phyloP scores from a whole-genome alignment of 78 protist species.

The Cavenderia fasciculata region DNA sequence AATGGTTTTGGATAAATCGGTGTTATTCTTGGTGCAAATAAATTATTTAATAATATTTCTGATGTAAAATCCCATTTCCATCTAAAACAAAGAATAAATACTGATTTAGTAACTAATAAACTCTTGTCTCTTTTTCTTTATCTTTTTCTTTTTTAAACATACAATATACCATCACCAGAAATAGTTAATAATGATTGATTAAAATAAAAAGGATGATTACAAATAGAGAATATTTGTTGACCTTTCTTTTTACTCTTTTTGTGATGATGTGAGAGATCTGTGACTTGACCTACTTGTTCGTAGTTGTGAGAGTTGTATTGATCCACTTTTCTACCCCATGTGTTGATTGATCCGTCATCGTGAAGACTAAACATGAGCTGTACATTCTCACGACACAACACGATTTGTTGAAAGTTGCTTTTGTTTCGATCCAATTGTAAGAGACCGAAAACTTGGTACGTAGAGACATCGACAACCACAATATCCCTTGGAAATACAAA shows the following conservation, averaged over 20 bases:
- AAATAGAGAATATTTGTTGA: slow-evolving; percentile 13
- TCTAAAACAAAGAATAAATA: background rate
- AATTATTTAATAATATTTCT: background rate
- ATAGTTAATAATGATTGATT: slow-evolving; percentile 42
- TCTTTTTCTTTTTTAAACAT: background rate
- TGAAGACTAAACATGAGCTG: slow-evolving; percentile 55
- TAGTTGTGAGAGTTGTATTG: slow-evolving; percentile 23
- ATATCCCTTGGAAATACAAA: slow-evolving; percentile 25
- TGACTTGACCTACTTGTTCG: slow-evolving; percentile 38
- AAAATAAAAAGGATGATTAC: slow-evolving; percentile 30
- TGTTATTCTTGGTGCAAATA: slow-evolving; percentile 28
- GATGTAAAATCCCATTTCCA: slow-evolving; percentile 73
- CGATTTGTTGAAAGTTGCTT: slow-evolving; percentile 7
- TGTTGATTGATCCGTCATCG: background rate
- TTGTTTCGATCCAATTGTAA: slow-evolving; percentile 33
- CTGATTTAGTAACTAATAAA: background rate
- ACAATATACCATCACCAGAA: slow-evolving; percentile 54
- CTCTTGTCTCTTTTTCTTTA: background rate
- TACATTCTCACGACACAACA: slow-evolving; percentile 56
- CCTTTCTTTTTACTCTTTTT: slow-evolving; percentile 55
- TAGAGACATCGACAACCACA: slow-evolving; percentile 22
- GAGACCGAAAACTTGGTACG: slow-evolving; percentile 45
- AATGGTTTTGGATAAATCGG: background rate
- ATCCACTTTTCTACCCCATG: slow-evolving; percentile 11
- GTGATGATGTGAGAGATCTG: slow-evolving; percentile 58